Evolutionary conservation across 2,329 filamentous ascomycete species (phyloP).

Genomic region (Metarhizium rileyi): DNA sequence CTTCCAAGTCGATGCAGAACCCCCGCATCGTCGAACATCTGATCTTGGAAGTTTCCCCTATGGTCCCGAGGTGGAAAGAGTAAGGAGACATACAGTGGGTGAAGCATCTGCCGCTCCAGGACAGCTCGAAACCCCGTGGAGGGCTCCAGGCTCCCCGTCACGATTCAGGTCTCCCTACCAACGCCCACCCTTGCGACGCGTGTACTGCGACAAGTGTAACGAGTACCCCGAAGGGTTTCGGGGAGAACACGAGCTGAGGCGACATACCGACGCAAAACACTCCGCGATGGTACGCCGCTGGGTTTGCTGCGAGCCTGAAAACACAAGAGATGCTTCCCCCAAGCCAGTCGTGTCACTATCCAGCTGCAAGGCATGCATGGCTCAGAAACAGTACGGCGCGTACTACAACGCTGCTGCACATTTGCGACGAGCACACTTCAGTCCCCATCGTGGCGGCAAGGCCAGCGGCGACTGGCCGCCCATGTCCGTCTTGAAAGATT

Average conservation of each 20-base stretch:
- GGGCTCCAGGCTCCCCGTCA: constrained; percentile 31
- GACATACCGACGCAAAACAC: constrained; percentile 54
- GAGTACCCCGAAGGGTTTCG: constrained; percentile 81
- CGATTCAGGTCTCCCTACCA: constrained; percentile 34
- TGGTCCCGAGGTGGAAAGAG: constrained; percentile 10
- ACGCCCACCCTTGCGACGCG: constrained; percentile 54
- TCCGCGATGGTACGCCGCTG: constrained; percentile 44
- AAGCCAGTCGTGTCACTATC: constrained; percentile 42
- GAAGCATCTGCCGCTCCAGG: constrained; percentile 34
- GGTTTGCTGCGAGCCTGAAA: constrained; percentile 44
- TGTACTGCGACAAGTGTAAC: constrained; percentile 68
- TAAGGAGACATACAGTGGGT: constrained; percentile 35
- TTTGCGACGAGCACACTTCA: constrained; percentile 46
- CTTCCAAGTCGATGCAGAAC: constrained; percentile 10
- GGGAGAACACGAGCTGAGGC: constrained; percentile 75
- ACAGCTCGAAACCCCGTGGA: constrained; percentile 28
- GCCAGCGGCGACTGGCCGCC: constrained; percentile 50
- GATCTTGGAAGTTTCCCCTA: constrained; percentile 2
- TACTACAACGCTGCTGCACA: constrained; percentile 53
- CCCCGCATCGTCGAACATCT: constrained; percentile 6
- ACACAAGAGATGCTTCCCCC: constrained; percentile 23
- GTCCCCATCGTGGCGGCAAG: constrained; percentile 44
- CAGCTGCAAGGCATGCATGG: constrained; percentile 47
- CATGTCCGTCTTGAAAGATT: constrained; percentile 47
- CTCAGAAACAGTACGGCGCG: constrained; percentile 46